phyloP scores from a whole-genome alignment of 2,329 filamentous ascomycete genomes.

The Penicillium fuscoglaucum region DNA sequence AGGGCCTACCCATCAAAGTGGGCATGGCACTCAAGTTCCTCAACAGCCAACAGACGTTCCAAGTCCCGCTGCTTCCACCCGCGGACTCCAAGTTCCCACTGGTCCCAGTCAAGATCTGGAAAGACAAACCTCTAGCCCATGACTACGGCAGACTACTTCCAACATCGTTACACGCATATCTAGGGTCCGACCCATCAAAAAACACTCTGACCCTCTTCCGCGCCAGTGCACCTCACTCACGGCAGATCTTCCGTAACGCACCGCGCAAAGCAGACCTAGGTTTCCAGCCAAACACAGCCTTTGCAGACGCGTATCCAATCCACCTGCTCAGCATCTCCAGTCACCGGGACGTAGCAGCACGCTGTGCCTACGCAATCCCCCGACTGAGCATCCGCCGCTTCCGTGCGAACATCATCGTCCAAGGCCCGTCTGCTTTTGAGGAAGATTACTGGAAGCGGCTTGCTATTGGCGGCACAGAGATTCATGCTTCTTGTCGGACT shows the following conservation, averaged over 20 bases:
- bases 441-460: slow-evolving; percentile 61
- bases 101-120: slow-evolving; percentile 56
- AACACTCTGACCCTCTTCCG: slow-evolving; percentile 55
- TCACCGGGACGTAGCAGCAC: slow-evolving; percentile 51
- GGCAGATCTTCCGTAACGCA: slow-evolving; percentile 56
- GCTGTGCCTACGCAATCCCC: slow-evolving; percentile 42
- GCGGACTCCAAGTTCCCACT: slow-evolving; percentile 48
- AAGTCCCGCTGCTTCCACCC: slow-evolving; percentile 55
- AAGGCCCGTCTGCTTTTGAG: slow-evolving; percentile 53
- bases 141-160: slow-evolving; percentile 46
- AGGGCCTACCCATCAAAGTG: slow-evolving; percentile 23
- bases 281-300: slow-evolving; percentile 56
- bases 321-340: slow-evolving; percentile 58
- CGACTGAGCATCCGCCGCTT: slow-evolving; percentile 56
- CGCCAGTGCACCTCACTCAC: slow-evolving; percentile 45
- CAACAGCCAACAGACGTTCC: slow-evolving; percentile 47
- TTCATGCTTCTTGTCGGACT: slow-evolving; percentile 57
- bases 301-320: slow-evolving; percentile 61
- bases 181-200: slow-evolving; percentile 29
- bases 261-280: slow-evolving; percentile 53
- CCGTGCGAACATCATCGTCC: slow-evolving; percentile 59
- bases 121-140: slow-evolving; percentile 49
- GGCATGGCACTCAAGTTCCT: slow-evolving; percentile 34
- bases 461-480: slow-evolving; percentile 39
- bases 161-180: slow-evolving; percentile 51